Base-by-base conservation (phyloP, 768 basidiomycete genomes). In the Mycena floridula region DNA sequence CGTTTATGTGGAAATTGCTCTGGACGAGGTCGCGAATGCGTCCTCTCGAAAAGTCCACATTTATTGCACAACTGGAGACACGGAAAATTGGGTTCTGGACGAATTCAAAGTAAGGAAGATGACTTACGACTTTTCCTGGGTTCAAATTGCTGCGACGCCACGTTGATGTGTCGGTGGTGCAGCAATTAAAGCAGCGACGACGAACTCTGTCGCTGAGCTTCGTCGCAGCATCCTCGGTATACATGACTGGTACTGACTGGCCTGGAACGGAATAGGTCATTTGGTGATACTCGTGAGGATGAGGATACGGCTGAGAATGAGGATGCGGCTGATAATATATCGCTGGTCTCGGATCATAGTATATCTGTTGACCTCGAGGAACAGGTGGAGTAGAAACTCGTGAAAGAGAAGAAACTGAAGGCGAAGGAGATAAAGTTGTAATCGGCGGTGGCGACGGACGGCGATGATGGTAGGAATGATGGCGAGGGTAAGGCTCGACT, bases 81-180 rank as follows among this genome's bases (percentile, higher is more conserved):
- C n/a, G n/a, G n/a, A n/a, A n/a, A n/a, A n/a, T n/a, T n/a, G n/a
- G n/a, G n/a, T n/a, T n/a, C n/a, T n/a, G n/a, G n/a, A n/a, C n/a
- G n/a, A n/a, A n/a, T n/a, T n/a, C n/a, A n/a, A n/a, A n/a, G n/a
- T n/a, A n/a, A n/a, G n/a, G n/a, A n/a, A n/a, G n/a, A n/a, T n/a
- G n/a, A n/a, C n/a, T n/a, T n/a, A n/a, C n/a, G n/a, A 89, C 87
- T 76, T 89, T 89, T 22, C 87, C 87, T 2, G 85, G 86, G 47
- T 77, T 81, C 46, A 89, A 73, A 55, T 85, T 87, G 15, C 77
- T 81, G 48, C 87, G 65, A 26, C 87, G 65, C 87, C 87, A 89
- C 20, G 86, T 89, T 40, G 81, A 82, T 23, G 88, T 89, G 50
- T 89, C 87, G 13, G 87, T 88, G 22, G 86, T 89, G 59, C 82